phyloP scores from a whole-genome alignment of 371 early-diverging fungal species.

The Rhizopus stolonifer region DNA sequence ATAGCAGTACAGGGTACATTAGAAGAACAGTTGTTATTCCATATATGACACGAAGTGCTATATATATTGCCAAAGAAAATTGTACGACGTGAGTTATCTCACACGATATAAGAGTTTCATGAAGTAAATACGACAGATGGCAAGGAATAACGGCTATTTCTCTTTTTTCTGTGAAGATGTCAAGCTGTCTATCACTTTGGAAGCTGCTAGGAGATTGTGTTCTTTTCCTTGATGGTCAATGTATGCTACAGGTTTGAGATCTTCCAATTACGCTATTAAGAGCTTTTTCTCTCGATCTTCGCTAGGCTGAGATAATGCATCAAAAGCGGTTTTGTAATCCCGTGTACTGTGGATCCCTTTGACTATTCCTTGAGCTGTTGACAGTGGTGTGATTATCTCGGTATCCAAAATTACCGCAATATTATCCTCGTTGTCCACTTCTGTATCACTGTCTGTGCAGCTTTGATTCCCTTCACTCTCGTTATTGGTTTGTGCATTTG shows the following conservation, averaged over 20 bases:
- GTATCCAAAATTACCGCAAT: slow-evolving; percentile 11
- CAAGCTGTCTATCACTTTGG: slow-evolving; percentile 8
- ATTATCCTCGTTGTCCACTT: slow-evolving; percentile 7
- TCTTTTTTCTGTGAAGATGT: slow-evolving; percentile 7
- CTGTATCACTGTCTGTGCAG: slow-evolving; percentile 13
- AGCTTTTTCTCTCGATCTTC: slow-evolving; percentile 13
- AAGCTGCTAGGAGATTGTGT: slow-evolving; percentile 7
- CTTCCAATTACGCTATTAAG: slow-evolving; percentile 10
- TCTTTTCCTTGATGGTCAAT: slow-evolving; percentile 12
- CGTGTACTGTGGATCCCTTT: slow-evolving; percentile 8
- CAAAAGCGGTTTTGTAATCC: slow-evolving; percentile 10
- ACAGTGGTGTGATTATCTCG: slow-evolving; percentile 6
- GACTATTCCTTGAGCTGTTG: slow-evolving; percentile 6
- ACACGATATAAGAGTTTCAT: too few species aligned
- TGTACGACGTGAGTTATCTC: too few species aligned
- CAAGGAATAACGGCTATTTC: slow-evolving; percentile 6
- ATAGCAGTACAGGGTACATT: too few species aligned
- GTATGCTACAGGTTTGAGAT: slow-evolving; percentile 11
- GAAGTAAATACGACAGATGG: too few species aligned
- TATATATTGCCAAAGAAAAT: too few species aligned
- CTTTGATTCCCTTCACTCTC: slow-evolving; percentile 10
- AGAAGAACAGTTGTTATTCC: too few species aligned
- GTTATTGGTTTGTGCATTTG: slow-evolving; percentile 7
- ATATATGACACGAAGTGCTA: too few species aligned
- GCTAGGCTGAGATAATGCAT: slow-evolving; percentile 10